A percentile compares a stretch with the other conserved stretches of the same genome.
These are phyloP conservation scores for Aspergillus glaucus DNA, from an alignment of 2,329 filamentous ascomycete species.

Conservation along the genomic window DNA sequence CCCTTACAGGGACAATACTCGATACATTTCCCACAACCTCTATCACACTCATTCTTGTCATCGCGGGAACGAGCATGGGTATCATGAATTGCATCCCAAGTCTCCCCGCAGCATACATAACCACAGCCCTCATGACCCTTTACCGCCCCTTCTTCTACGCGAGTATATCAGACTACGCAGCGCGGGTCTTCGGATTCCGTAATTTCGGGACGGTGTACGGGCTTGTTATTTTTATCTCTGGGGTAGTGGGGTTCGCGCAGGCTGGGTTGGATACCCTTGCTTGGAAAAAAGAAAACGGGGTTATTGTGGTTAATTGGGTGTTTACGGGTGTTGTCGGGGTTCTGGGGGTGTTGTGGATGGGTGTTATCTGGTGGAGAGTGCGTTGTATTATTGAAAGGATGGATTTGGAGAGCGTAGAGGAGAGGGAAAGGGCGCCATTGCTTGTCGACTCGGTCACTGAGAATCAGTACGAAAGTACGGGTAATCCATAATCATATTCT, in stretches of 20 bases:
- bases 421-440: not conserved
- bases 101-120: slow-evolving; percentile 65
- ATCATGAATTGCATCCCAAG: slow-evolving; percentile 66
- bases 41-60: slow-evolving; percentile 65
- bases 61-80: slow-evolving; percentile 67
- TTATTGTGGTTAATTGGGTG: slow-evolving; percentile 54
- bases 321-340: slow-evolving; percentile 57
- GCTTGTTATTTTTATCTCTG: slow-evolving; percentile 77
- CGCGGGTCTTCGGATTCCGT: slow-evolving; percentile 86
- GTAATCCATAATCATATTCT: too few relatives aligned
- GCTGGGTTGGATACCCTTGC: slow-evolving; percentile 72
- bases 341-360: slow-evolving; percentile 60
- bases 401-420: not conserved
- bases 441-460: not conserved
- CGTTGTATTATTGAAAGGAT: not conserved
- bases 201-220: slow-evolving; percentile 95
- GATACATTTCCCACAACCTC: slow-evolving; percentile 68
- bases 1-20: slow-evolving; percentile 75
- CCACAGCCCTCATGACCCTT: slow-evolving; percentile 71
- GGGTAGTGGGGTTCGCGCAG: slow-evolving; percentile 77
- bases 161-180: slow-evolving; percentile 77
- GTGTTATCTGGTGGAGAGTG: slow-evolving; percentile 52
- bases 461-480: not conserved
- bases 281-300: slow-evolving; percentile 71
- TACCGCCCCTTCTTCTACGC: slow-evolving; percentile 89